A percentile compares a stretch with the other conserved stretches of the same genome.
These are phyloP conservation scores for Rhizodiscina lignyota DNA, from an alignment of 495 filamentous ascomycete genomes.

Conservation along the genomic window DNA sequence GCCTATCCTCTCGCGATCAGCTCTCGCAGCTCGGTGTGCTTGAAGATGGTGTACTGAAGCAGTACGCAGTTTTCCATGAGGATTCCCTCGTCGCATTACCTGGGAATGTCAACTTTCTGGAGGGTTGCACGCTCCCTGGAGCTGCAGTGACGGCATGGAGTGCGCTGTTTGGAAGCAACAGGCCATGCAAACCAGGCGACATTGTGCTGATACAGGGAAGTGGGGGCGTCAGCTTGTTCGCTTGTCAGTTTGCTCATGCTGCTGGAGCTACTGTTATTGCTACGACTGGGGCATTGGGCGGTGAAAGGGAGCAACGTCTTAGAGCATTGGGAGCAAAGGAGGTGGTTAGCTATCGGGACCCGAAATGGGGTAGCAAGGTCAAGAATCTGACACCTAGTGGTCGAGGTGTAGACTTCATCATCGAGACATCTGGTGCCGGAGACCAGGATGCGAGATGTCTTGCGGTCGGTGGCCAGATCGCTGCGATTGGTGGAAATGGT, in stretches of 20 bases:
- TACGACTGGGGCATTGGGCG: constrained; percentile 59
- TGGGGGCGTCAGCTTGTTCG: constrained; percentile 12
- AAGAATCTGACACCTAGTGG: constrained; percentile 40
- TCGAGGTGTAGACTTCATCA: constrained; percentile 49
- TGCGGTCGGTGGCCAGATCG: too few relatives aligned
- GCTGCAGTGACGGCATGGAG: constrained; percentile 83
- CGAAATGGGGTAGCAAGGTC: constrained; percentile 64
- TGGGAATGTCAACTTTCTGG: too few relatives aligned
- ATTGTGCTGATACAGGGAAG: constrained; percentile 66
- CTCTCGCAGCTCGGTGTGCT: too few relatives aligned
- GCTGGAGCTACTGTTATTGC: constrained; percentile 69
- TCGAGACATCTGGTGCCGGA: too few relatives aligned
- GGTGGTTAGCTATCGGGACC: constrained; percentile 57
- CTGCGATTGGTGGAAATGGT: too few relatives aligned
- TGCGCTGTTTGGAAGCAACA: constrained; percentile 46
- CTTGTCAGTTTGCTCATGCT: constrained; percentile 52
- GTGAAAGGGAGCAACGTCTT: constrained; percentile 44
- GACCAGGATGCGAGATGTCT: too few relatives aligned
- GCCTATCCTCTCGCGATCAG: too few relatives aligned
- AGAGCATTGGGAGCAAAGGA: constrained; percentile 64
- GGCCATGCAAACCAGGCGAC: constrained; percentile 47
- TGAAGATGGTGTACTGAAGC: too few relatives aligned
- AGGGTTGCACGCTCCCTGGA: too few relatives aligned
- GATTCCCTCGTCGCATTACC: too few relatives aligned
- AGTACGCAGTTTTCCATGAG: too few relatives aligned